Evolutionary conservation across 345 rosid genomes (phyloP).

Genomic region (Pugionium cornutum): DNA sequence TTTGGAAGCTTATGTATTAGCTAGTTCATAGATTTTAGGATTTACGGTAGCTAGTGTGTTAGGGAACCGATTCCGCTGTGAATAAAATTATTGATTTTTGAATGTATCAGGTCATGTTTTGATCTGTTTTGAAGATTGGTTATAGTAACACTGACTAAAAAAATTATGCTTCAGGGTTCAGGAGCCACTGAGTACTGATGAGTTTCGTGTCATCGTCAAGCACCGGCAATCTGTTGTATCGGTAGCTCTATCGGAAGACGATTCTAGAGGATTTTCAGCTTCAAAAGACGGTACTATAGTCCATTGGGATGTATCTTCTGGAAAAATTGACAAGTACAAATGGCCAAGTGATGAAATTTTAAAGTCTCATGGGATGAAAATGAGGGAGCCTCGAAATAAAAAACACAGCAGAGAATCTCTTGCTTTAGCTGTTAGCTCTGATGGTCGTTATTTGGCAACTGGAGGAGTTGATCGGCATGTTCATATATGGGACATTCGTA

Average conservation of each 20-base stretch:
- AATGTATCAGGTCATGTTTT: background rate
- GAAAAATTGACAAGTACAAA: conserved; percentile 60
- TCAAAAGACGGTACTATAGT: conserved; percentile 82
- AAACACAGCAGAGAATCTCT: conserved; percentile 76
- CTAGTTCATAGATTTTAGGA: background rate
- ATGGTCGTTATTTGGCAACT: conserved; percentile 90
- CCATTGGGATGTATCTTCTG: conserved; percentile 86
- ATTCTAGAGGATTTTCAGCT: conserved; percentile 80
- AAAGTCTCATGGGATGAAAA: conserved; percentile 73
- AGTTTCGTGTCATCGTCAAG: conserved; percentile 58
- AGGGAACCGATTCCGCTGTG: background rate
- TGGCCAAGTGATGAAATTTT: conserved; percentile 79
- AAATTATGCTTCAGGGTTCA: conserved; percentile 54
- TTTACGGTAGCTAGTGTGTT: background rate
- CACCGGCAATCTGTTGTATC: conserved; percentile 80
- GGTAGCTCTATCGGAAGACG: conserved; percentile 85
- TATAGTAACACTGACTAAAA: no score
- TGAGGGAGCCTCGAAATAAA: conserved; percentile 62
- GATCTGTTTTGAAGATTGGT: no score
- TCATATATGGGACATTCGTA: conserved; percentile 95
- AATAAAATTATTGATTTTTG: background rate
- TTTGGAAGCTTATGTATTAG: background rate
- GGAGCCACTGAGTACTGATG: conserved; percentile 54
- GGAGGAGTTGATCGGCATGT: conserved; percentile 95
- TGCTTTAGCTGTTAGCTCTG: conserved; percentile 87